Conservation (phyloP, 208 protist species). For the Strigomonas galati region DNA sequence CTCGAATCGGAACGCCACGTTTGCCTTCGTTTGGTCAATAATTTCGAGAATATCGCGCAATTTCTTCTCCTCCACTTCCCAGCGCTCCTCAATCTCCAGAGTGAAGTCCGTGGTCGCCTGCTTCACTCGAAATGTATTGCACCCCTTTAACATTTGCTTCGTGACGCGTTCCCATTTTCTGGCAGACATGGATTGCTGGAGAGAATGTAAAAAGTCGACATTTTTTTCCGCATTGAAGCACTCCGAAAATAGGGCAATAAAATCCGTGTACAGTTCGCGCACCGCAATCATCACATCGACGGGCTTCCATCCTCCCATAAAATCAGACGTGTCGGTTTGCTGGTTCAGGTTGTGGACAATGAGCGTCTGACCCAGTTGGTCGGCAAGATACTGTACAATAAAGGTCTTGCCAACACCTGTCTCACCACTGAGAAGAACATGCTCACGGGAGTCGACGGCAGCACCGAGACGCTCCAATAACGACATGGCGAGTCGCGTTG, state of each 20-base stretch:
- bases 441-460: constrained; percentile 90
- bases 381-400: constrained; percentile 90
- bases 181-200: constrained; percentile 59
- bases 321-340: constrained; percentile 98
- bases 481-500: constrained; percentile 91
- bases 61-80: constrained; percentile 21
- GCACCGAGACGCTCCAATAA: constrained; percentile 95
- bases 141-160: constrained; percentile 77
- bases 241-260: constrained; percentile 92
- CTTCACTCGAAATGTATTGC: constrained; percentile 59
- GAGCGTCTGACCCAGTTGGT: constrained; percentile 89
- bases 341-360: constrained; percentile 99
- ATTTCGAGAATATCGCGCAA: constrained; percentile 49
- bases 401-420: constrained; percentile 98
- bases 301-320: constrained; percentile 99
- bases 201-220: constrained; percentile 55
- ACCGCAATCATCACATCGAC: constrained; percentile 90
- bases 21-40: constrained; percentile 49
- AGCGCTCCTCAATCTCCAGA: constrained; percentile 4
- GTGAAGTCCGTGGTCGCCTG: constrained; percentile 28
- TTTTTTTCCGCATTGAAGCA: constrained; percentile 92
- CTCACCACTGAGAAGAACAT: constrained; percentile 98
- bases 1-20: constrained; percentile 98
- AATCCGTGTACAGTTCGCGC: constrained; percentile 72
- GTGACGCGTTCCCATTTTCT: constrained; percentile 63